Base-by-base conservation (phyloP, 257 asterid species). In the Linaria vulgaris region DNA sequence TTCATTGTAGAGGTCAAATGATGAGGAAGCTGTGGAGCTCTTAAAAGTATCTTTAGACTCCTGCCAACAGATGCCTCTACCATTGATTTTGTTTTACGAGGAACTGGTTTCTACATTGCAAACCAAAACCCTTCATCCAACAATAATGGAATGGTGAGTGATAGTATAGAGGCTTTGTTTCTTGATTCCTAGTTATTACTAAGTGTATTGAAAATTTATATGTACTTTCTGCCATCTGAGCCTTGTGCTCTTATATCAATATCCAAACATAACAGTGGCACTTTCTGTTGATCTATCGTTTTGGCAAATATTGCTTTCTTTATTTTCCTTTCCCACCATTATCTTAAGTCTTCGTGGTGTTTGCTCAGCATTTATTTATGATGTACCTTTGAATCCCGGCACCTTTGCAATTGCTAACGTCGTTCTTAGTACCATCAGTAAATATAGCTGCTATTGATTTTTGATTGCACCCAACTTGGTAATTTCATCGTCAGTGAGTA, bases 21-120 rank as follows among this genome's bases (percentile, higher is more conserved):
- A 72, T 19, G 91, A 84, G 65, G 96, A 86, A 76, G 96, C 96
- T 76, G 72, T 89, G 82, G 96, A 84, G 79, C 88, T 89, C 68
- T 73, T 89, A 78, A 81, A 76, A 75, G 64, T 80, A 71, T 80
- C 88, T 62, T 76, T 84, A 67, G 86, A 86, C 64, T 84, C 95
- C 46, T 86, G 96, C 87, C 82, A 79, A 69, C 87, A 84, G 78
- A 63, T 79, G 55, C 84, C 95, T 54, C 74, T 84, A 74, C 84
- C 94, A 60, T 71, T 81, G 74, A 81, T 86, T 72, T 64, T 89
- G 79, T 86, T 86, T 73, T 82, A 82, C 74, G 96, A 89, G 63
- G 95, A 89, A 70, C 76, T 89, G 81, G 83, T 74, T 72, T 69
- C 70, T 25, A 75, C 80, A 16, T 74, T 86, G 79, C 80, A 82